Base-by-base conservation (phyloP, 441 rosid genomes). In the Populus hybrid region DNA sequence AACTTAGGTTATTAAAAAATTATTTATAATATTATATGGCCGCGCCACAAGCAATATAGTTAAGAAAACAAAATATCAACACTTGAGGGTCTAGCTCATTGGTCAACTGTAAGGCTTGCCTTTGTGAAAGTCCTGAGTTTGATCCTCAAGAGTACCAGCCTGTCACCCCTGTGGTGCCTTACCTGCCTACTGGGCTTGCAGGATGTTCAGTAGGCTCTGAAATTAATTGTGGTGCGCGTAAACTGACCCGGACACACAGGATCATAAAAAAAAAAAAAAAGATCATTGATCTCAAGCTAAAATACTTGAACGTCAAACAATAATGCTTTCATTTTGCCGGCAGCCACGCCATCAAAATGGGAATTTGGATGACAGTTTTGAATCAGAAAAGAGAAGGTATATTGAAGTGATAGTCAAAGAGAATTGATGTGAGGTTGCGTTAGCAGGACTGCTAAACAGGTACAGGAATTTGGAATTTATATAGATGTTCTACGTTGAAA, bases 31-130 rank as follows among this genome's bases (percentile, higher is more conserved):
- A 38, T 38, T 38, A 38, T 38, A 38, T 38, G 87, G 87, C 5
- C 67, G 72, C 40, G 72, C 65, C 7, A 85, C 67, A 40, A 85
- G 46, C 63, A 59, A 72, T 32, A 74, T 30, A 11, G 81, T 63
- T 30, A 85, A 42, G 46, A 76, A 70, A 74, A 79, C 59, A 84
- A 81, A n/a, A n/a, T n/a, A n/a, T n/a, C n/a, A n/a, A n/a, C n/a
- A n/a, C n/a, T n/a, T n/a, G n/a, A n/a, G n/a, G n/a, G n/a, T n/a
- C n/a, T n/a, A n/a, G n/a, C n/a, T n/a, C n/a, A n/a, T n/a, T n/a
- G n/a, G n/a, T n/a, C n/a, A n/a, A n/a, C n/a, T n/a, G n/a, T n/a
- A n/a, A n/a, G n/a, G n/a, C n/a, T n/a, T n/a, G n/a, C n/a, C n/a
- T n/a, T n/a, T n/a, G n/a, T n/a, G n/a, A n/a, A n/a, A n/a, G n/a